Evolutionary conservation across 2,329 filamentous ascomycete genomes (phyloP), one percentile per base, ranked within the genome.

Genomic region (Lasiodiplodia hormozganensis): DNA sequence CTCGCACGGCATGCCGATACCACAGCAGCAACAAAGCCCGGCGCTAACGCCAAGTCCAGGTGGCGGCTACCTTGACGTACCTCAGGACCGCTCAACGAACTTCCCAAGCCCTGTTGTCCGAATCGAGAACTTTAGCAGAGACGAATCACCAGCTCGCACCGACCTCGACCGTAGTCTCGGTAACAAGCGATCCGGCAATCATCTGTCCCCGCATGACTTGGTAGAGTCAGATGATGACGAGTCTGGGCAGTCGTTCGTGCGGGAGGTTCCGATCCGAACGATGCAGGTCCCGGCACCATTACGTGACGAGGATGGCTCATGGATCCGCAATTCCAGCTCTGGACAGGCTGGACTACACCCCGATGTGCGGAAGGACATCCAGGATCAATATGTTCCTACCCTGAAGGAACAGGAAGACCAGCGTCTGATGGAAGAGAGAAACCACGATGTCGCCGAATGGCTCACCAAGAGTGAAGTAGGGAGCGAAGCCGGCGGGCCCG

Each of bases 381-480:
- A 75, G 4, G 75, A 84, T 65, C 76, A 78, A 18, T 80, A 80
- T 56, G 78, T 86, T 4, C 80, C 80, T 16, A 87, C 82, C 60
- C 77, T 86, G 8, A 84, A 85, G 58, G 85, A 88, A 31, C 76
- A 86, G 60, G 80, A 83, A 58, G 77, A 82, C 53, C 77, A 82
- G 68, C 81, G 83, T 62, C 77, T 82, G 40, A 76, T 82, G 38
- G 80, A 82, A 3, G 83, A 86, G 62, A 86, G 83, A 72, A 86
- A 86, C 68, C 78, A 81, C 10, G 84, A 86, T 65, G 86, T 88
- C 40, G 79, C 81, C 64, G 78, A 82, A 25, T 88, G 86, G 86
- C 80, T 87, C 3, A 82, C 16, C 77, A 65, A 82, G 77, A 67
- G 78, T 81, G 67, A 80, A 25, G 60, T 64, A 3, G 60, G 60